Base-by-base conservation (phyloP, 192 early-diverging fungal species). In the Umbelopsis vinacea region DNA sequence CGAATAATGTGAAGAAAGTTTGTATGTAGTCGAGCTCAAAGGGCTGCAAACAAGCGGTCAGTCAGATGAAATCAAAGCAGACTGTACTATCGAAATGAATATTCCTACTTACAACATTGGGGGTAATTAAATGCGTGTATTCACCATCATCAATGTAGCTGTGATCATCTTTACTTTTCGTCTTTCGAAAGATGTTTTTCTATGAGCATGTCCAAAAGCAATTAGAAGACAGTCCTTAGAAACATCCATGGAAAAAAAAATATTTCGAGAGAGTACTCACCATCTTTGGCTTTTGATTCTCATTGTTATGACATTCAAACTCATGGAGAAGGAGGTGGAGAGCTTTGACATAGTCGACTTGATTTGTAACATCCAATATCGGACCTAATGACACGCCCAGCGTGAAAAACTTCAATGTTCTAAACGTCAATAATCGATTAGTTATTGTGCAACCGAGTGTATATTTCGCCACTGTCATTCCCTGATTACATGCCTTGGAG, bases 11-110 rank as follows among this genome's bases (percentile, higher is more conserved):
- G 74, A 86, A 89, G 73, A 89, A 89, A 23, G 85, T 85, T 67
- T 91, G 89, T 38, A 91, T 73, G 79, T 88, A 91, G 73, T 89
- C 88, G 60, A 91, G 67, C 67, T 91, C 89, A 69, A 88, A 89
- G 17, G 89, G 88, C 83, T 84, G 38, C 4, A 67, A n/a, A 46
- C 54, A 47, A 40, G 53, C 29, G 45, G 40, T 43, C 5, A 43
- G 40, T 12, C 3, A 1, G 3, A 29, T 29, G 29, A 29, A 29
- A 12, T 4, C 1, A 43, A 43, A 43, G 11, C 40, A 43, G 40
- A 4, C 5, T 43, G 35, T 68, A 46, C 72, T 57, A 68, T 55
- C 3, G 23, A 63, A 66, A 52, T 60, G 17, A 5, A 5, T 9
- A 43, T 1, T 12, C 11, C 40, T 43, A 68, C 76, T 72, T 77